A percentile compares a stretch with the other conserved stretches of the same genome.
Evolutionary conservation across 176 grass and related monocot species (phyloP).

Genomic region (Areca catechu): DNA sequence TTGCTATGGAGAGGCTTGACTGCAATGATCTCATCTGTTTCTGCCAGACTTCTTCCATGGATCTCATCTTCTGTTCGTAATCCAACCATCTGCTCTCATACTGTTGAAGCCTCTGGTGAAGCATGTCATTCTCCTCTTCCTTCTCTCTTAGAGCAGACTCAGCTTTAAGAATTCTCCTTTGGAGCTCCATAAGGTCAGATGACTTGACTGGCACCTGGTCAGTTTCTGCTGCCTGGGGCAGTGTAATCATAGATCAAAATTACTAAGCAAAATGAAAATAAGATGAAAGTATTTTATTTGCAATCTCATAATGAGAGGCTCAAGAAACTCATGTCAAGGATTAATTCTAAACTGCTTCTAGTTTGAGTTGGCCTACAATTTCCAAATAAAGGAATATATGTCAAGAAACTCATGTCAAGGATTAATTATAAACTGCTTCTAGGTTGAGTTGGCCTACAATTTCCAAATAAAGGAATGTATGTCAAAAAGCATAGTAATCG

Average conservation of each 20-base stretch:
- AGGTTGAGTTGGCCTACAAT: too few species aligned
- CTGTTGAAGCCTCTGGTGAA: conserved; percentile 73
- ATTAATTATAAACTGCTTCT: too few species aligned
- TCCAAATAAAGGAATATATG: too few species aligned
- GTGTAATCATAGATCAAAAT: neutral
- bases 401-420: too few species aligned
- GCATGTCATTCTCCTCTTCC: conserved; percentile 91
- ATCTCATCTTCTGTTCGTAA: conserved; percentile 94
- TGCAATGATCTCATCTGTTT: conserved; percentile 91
- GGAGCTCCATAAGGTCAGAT: conserved; percentile 71
- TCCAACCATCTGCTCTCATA: conserved; percentile 84
- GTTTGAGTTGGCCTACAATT: too few species aligned
- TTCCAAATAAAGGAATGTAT: too few species aligned
- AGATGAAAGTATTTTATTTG: neutral
- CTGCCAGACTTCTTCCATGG: conserved; percentile 99
- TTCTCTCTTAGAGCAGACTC: conserved; percentile 62
- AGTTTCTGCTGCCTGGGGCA: conserved; percentile 38
- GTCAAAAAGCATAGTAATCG: too few species aligned
- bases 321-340: too few species aligned
- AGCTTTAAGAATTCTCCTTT: conserved; percentile 60
- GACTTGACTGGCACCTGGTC: conserved; percentile 76
- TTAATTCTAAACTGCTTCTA: too few species aligned
- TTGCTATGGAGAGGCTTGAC: conserved; percentile 71
- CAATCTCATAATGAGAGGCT: too few species aligned
- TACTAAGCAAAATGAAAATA: neutral